Conservation (phyloP, 345 rosid species). For the Trapa bicornis region DNA sequence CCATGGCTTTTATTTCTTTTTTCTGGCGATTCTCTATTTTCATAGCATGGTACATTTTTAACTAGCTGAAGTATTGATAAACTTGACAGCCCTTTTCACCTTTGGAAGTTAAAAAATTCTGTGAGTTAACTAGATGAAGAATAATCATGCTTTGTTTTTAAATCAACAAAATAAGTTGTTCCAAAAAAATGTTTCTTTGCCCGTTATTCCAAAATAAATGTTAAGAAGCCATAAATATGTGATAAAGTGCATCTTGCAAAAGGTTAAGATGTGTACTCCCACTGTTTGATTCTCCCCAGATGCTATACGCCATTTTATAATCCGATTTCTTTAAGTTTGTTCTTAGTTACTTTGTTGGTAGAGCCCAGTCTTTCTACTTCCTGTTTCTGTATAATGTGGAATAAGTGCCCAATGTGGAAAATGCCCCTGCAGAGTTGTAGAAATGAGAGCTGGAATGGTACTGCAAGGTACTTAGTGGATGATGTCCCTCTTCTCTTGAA, state of each 20-base stretch:
- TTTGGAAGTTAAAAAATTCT: not conserved
- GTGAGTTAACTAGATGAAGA: not conserved
- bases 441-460: slow-evolving; percentile 60
- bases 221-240: not conserved
- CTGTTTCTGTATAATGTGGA: not conserved
- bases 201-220: not conserved
- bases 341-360: not conserved
- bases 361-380: not conserved
- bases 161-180: not conserved
- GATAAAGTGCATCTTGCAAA: not conserved
- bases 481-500: slow-evolving; percentile 59
- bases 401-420: slow-evolving; percentile 10
- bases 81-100: not conserved
- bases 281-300: not conserved
- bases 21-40: not conserved
- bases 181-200: too few species aligned
- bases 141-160: not conserved
- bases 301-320: not conserved
- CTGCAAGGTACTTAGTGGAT: slow-evolving; percentile 71
- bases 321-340: not conserved
- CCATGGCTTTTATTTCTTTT: not conserved
- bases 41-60: not conserved
- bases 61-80: not conserved
- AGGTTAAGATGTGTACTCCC: not conserved
- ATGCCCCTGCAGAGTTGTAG: slow-evolving; percentile 48